A percentile compares a stretch with the other conserved stretches of the same genome.
Evolutionary conservation across 805 yeast genomes (phyloP).

Genomic region (Cyberlindnera misumaiensis): DNA sequence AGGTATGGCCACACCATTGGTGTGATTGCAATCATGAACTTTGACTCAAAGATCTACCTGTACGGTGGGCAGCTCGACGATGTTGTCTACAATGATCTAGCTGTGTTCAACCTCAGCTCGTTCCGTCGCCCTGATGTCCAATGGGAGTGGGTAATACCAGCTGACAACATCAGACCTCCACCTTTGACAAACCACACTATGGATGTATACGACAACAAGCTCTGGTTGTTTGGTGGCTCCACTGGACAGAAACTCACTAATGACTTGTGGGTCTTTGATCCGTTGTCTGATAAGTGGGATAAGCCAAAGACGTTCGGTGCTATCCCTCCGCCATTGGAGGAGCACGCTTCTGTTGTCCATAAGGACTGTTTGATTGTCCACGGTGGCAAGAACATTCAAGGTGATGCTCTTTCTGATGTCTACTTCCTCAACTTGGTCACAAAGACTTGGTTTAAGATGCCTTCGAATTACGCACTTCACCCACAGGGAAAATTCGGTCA

Average conservation of each 20-base stretch:
- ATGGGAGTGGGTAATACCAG: slow-evolving; percentile 71
- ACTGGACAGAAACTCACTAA: slow-evolving; percentile 64
- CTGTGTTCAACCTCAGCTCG: slow-evolving; percentile 79
- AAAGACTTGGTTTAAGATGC: slow-evolving; percentile 66
- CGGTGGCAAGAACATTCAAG: slow-evolving; percentile 83
- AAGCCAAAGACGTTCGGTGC: slow-evolving; percentile 60
- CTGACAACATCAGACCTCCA: slow-evolving; percentile 53
- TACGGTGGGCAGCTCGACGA: slow-evolving; percentile 96
- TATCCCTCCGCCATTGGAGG: slow-evolving; percentile 79
- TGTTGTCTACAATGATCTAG: slow-evolving; percentile 72
- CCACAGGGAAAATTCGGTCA: slow-evolving; percentile 84
- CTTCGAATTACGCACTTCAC: slow-evolving; percentile 44
- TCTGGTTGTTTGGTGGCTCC: slow-evolving; percentile 91
- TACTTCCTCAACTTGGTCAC: slow-evolving; percentile 72
- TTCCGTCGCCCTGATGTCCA: slow-evolving; percentile 77
- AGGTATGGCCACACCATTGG: slow-evolving; percentile 91
- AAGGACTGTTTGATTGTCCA: slow-evolving; percentile 74
- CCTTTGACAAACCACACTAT: slow-evolving; percentile 89
- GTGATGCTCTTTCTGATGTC: slow-evolving; percentile 58
- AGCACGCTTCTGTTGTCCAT: slow-evolving; percentile 79
- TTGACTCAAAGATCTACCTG: slow-evolving; percentile 57
- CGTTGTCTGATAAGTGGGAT: slow-evolving; percentile 61
- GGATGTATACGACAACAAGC: slow-evolving; percentile 68
- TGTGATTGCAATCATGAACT: slow-evolving; percentile 58
- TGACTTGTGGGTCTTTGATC: slow-evolving; percentile 79